phyloP scores from a whole-genome alignment of 257 asterid species.

The Penstemon eatonii region DNA sequence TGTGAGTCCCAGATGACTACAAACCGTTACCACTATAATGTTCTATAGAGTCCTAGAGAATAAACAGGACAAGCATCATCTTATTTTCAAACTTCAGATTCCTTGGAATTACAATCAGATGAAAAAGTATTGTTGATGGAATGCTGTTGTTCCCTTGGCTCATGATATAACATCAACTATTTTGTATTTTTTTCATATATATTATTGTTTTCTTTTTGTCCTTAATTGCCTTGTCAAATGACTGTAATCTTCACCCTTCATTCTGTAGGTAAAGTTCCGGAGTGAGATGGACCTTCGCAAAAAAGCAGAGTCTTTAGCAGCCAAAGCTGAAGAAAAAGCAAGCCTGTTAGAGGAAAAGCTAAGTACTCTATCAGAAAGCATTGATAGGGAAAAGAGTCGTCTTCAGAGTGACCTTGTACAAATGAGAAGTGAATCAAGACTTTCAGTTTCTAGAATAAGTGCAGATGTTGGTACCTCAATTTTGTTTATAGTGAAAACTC shows the following conservation, averaged over 20 bases:
- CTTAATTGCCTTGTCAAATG: constrained; percentile 3
- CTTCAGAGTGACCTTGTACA: constrained; percentile 78
- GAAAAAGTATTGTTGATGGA: background rate
- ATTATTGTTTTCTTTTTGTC: background rate
- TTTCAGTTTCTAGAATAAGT: constrained; percentile 68
- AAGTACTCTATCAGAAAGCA: constrained; percentile 58
- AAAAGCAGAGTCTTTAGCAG: constrained; percentile 76
- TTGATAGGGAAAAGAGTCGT: constrained; percentile 64
- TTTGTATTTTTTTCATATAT: background rate
- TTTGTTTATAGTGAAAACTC: constrained; percentile 19
- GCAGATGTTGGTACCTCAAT: constrained; percentile 61
- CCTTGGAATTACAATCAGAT: constrained; percentile 9
- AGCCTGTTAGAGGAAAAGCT: constrained; percentile 64
- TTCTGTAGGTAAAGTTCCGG: constrained; percentile 65
- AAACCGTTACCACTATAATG: background rate
- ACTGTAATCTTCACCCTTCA: constrained; percentile 17
- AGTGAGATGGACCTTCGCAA: constrained; percentile 71
- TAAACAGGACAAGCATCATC: background rate
- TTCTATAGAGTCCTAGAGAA: constrained; percentile 4
- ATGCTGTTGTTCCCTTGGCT: constrained; percentile 6
- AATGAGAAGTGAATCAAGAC: constrained; percentile 79
- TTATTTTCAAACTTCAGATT: background rate
- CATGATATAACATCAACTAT: background rate
- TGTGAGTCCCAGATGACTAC: background rate
- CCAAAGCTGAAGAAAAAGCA: constrained; percentile 81